A percentile compares a stretch with the other conserved stretches of the same genome.
Evolutionary conservation across 495 filamentous ascomycete genomes (phyloP).

Genomic region (Platismatia glauca): DNA sequence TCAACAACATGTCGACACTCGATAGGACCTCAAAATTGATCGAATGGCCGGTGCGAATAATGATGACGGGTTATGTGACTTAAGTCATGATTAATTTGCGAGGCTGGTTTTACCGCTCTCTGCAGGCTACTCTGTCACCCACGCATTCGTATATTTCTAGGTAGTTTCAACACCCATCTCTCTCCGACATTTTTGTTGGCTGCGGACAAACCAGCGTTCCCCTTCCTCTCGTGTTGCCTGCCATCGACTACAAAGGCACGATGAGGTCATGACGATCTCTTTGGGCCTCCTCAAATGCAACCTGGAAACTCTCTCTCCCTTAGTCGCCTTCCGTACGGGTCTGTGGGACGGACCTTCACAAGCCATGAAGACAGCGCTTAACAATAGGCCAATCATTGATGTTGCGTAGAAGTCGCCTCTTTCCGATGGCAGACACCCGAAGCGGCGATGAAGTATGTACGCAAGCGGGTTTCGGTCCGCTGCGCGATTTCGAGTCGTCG

Average conservation of each 20-base stretch:
- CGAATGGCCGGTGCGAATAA: neutral
- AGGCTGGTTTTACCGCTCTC: no score
- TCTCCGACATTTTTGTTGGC: neutral
- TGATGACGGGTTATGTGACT: no score
- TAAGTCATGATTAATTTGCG: no score
- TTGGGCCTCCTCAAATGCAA: neutral
- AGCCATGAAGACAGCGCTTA: neutral
- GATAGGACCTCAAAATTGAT: neutral
- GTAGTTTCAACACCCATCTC: neutral
- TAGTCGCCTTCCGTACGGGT: neutral
- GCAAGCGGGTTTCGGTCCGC: neutral
- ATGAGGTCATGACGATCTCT: neutral
- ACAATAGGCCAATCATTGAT: neutral
- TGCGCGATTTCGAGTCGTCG: neutral
- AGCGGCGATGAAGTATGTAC: neutral
- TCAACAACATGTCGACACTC: neutral
- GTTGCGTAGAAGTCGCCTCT: conserved; percentile 1
- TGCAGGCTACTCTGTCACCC: neutral
- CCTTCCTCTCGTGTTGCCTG: neutral
- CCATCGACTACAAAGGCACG: neutral
- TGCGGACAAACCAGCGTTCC: neutral
- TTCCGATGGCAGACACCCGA: neutral
- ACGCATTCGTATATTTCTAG: neutral
- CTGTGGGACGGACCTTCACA: neutral
- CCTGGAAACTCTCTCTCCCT: neutral